These are phyloP conservation scores for Cyathus striatus DNA, from an alignment of 768 basidiomycete species.

Conservation along the genomic window DNA sequence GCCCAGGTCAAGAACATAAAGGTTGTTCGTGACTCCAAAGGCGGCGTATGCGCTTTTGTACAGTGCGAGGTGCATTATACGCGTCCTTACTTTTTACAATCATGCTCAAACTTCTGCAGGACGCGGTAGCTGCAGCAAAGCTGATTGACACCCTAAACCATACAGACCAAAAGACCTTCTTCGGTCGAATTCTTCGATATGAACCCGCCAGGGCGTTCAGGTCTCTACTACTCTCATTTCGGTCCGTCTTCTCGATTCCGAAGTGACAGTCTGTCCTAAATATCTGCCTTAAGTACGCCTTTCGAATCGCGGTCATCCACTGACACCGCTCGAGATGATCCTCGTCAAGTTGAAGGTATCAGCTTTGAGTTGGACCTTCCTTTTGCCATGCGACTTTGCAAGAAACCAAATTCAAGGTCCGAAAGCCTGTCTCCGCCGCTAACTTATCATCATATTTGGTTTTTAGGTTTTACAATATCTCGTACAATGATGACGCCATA, in stretches of 20 bases:
- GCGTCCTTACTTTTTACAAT: no score
- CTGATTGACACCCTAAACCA: slow-evolving; percentile 59
- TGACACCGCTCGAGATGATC: no score
- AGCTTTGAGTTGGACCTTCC: slow-evolving; percentile 44
- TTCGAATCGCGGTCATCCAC: no score
- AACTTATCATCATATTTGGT: not conserved
- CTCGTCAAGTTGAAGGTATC: no score
- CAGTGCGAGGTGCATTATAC: slow-evolving; percentile 65
- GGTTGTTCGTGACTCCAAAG: slow-evolving; percentile 71
- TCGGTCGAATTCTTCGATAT: slow-evolving; percentile 71
- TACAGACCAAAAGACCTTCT: slow-evolving; percentile 52
- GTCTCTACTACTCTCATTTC: slow-evolving; percentile 70
- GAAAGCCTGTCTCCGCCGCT: slow-evolving; percentile 1
- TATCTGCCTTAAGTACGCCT: no score
- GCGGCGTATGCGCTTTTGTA: slow-evolving; percentile 79
- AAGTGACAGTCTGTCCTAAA: no score
- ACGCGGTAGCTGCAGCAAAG: slow-evolving; percentile 48
- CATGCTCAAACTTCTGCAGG: no score
- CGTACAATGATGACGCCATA: slow-evolving; percentile 54
- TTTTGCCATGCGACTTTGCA: slow-evolving; percentile 57
- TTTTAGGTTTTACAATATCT: slow-evolving; percentile 32
- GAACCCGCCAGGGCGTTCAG: slow-evolving; percentile 76
- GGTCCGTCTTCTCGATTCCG: slow-evolving; percentile 32
- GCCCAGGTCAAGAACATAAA: slow-evolving; percentile 62
- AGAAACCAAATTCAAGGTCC: slow-evolving; percentile 51